These are phyloP conservation scores for Fusarium tanahbumbuense DNA, from an alignment of 2,329 filamentous ascomycete species.

Conservation along the genomic window DNA sequence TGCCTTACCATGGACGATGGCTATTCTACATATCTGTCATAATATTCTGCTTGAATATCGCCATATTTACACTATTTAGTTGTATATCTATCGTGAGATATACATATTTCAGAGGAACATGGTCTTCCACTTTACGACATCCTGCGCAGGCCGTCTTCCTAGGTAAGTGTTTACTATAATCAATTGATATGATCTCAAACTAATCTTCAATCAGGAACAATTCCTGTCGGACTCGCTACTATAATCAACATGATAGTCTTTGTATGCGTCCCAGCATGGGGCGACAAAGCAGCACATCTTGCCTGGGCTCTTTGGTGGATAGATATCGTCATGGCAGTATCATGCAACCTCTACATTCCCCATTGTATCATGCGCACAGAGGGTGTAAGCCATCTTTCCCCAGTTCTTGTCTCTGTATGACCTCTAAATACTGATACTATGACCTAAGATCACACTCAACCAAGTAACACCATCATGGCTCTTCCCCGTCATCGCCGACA, in stretches of 20 bases:
- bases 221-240: constrained; percentile 73
- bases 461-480: constrained; percentile 70
- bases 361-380: constrained; percentile 57
- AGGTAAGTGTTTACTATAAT: background rate
- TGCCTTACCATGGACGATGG: constrained; percentile 67
- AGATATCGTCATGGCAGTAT: constrained; percentile 59
- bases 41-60: constrained; percentile 67
- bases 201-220: constrained; percentile 59
- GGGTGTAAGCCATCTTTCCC: constrained; percentile 49
- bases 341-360: constrained; percentile 60
- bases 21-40: constrained; percentile 66
- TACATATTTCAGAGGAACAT: constrained; percentile 69
- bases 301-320: constrained; percentile 67
- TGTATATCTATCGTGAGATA: constrained; percentile 67
- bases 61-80: constrained; percentile 64
- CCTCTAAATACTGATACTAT: constrained; percentile 4
- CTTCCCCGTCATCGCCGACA: constrained; percentile 70
- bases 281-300: constrained; percentile 60
- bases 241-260: constrained; percentile 70
- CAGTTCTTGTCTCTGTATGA: constrained; percentile 41
- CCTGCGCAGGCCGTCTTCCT: constrained; percentile 63
- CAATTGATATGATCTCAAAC: background rate
- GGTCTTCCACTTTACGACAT: constrained; percentile 69
- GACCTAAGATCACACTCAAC: constrained; percentile 39
- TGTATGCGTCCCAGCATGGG: constrained; percentile 69